Conservation (phyloP, 2,329 filamentous ascomycete genomes). For the Phialemonium atrogriseum region DNA sequence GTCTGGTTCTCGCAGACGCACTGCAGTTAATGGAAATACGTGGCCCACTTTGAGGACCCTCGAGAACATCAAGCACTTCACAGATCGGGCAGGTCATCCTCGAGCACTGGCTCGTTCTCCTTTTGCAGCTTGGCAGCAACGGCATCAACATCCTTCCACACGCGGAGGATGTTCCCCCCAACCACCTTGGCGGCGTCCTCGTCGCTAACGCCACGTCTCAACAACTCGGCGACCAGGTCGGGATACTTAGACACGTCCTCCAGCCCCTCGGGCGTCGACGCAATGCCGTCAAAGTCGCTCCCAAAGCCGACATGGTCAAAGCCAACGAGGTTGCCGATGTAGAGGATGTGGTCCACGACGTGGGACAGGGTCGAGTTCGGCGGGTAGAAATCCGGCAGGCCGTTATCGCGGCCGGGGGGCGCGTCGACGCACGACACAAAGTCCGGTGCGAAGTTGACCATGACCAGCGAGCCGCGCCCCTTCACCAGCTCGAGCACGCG, state of each 20-base stretch:
- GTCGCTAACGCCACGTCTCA: slow-evolving; percentile 66
- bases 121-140: slow-evolving; percentile 60
- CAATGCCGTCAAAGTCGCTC: slow-evolving; percentile 81
- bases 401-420: slow-evolving; percentile 47
- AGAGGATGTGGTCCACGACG: slow-evolving; percentile 69
- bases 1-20: too few species aligned
- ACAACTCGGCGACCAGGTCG: slow-evolving; percentile 64
- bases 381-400: slow-evolving; percentile 59
- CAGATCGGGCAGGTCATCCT: slow-evolving; percentile 37
- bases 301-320: slow-evolving; percentile 84
- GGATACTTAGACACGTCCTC: slow-evolving; percentile 84
- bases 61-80: too few species aligned
- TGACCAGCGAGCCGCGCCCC: slow-evolving; percentile 65
- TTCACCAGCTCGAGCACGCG: slow-evolving; percentile 72
- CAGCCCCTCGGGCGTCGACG: slow-evolving; percentile 58
- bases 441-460: slow-evolving; percentile 81
- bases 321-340: slow-evolving; percentile 77
- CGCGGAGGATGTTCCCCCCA: slow-evolving; percentile 73
- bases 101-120: slow-evolving; percentile 41
- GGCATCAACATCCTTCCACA: slow-evolving; percentile 72
- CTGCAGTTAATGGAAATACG: too few species aligned
- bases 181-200: slow-evolving; percentile 65
- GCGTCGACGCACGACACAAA: slow-evolving; percentile 70
- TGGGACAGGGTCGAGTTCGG: slow-evolving; percentile 66
- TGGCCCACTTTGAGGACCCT: too few species aligned